Evolutionary conservation across 176 grass and related monocot species (phyloP).

Genomic region (Zoysia pacifica): DNA sequence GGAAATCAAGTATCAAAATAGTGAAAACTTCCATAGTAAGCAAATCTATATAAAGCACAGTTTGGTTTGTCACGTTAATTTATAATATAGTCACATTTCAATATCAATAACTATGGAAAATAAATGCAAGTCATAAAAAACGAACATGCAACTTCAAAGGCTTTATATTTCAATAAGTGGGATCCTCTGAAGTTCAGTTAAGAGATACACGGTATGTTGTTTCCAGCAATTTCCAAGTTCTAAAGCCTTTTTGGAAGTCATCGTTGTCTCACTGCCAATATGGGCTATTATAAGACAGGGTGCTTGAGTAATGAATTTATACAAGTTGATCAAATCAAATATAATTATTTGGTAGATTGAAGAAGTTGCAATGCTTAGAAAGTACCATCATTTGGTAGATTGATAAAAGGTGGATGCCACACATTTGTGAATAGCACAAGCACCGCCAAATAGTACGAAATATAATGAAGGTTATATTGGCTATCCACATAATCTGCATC

Average conservation of each 20-base stretch:
- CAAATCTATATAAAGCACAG: conserved; percentile 10
- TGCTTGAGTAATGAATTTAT: neutral
- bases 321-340: neutral
- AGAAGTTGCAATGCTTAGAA: neutral
- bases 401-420: neutral
- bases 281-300: neutral
- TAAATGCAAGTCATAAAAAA: neutral
- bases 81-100: neutral
- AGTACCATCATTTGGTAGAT: neutral
- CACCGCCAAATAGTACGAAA: neutral
- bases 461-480: neutral
- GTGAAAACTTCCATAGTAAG: conserved; percentile 18
- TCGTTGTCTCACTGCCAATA: neutral
- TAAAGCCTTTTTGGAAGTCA: neutral
- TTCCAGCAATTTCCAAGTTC: neutral
- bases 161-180: neutral
- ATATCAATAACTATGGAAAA: neutral
- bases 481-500: neutral
- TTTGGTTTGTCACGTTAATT: neutral
- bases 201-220: neutral
- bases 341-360: neutral
- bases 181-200: neutral
- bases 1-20: conserved; percentile 35
- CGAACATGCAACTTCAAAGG: neutral
- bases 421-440: neutral